Evolutionary conservation across 352 stramenopile species (phyloP), one percentile per base, ranked within the genome.

Genomic region (Phytopythium helicoides): DNA sequence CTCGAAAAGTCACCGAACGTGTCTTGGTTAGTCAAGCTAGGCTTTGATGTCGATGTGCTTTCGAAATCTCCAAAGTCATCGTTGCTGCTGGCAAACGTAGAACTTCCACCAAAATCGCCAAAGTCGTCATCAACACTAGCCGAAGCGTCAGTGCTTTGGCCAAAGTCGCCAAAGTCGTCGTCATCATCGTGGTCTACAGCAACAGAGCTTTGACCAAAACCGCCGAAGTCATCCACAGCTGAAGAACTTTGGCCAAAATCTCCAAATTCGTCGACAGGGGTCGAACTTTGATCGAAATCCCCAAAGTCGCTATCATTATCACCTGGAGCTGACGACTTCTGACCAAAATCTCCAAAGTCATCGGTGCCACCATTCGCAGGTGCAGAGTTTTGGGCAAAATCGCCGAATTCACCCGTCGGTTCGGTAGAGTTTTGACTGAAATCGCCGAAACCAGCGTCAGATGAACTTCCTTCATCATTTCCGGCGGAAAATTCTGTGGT

Each of bases 121-220:
- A 81, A 76, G 16, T 46, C 64, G 26, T 76, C 62, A 35, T 60
- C 47, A 11, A 53, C 47, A 56, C 40, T 35, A 23, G 44, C n/a
- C 45, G 18, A 11, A 38, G 41, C 14, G 12, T 16, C 14, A 36
- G 39, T 26, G 23, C 19, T 70, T 21, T 78, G 56, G 9, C 28
- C 44, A 62, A 85, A 85, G n/a, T 76, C 68, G 10, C 54, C 71
- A 54, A 81, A 76, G 16, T 46, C 64, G 16, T 46, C 64, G 26
- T 76, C 62, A 36, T 60, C 47, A 15, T 58, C 51, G 54, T 41
- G 31, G 19, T 44, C 14, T 42, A 15, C 14, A 36, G 41, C 14
- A 16, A n/a, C 14, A 25, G 39, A 28, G 23, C 19, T 68, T 21
- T 78, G 56, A 11, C 28, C 44, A 62, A 85, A 85, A 18, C 76